phyloP scores from a whole-genome alignment of 495 filamentous ascomycete genomes.

The Halenospora varia region DNA sequence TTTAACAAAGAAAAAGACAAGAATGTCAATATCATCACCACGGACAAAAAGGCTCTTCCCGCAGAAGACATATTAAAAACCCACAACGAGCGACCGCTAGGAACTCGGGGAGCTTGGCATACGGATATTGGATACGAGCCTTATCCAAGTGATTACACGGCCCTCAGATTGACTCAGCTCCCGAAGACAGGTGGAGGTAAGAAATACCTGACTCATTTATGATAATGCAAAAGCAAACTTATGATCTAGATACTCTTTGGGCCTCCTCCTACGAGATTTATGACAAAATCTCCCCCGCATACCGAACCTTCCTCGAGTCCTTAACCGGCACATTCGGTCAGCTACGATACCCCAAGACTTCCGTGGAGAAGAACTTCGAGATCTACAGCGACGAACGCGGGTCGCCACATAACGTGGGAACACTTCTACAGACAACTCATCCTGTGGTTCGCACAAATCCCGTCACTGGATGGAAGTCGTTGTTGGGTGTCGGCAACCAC shows the following conservation, averaged over 20 bases:
- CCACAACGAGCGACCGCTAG: no score
- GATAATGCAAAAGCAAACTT: background rate
- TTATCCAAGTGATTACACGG: conserved; percentile 59
- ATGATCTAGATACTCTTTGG: background rate
- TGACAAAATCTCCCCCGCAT: conserved; percentile 62
- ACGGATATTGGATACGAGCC: conserved; percentile 65
- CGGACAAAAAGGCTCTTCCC: no score
- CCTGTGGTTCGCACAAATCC: conserved; percentile 71
- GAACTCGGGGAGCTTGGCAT: conserved; percentile 47
- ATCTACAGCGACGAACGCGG: conserved; percentile 54
- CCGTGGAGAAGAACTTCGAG: conserved; percentile 47
- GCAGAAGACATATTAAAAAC: no score
- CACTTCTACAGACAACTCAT: conserved; percentile 56
- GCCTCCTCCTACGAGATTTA: conserved; percentile 63
- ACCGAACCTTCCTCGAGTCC: conserved; percentile 61
- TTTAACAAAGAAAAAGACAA: conserved; percentile 42
- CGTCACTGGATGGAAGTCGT: conserved; percentile 47
- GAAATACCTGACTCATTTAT: no score
- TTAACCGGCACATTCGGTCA: conserved; percentile 62
- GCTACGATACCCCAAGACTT: conserved; percentile 50
- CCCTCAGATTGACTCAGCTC: conserved; percentile 52
- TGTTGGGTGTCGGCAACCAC: conserved; percentile 77
- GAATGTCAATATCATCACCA: conserved; percentile 68
- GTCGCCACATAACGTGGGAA: conserved; percentile 62
- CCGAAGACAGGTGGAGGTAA: conserved; percentile 67